phyloP scores from a whole-genome alignment of 805 yeast genomes.

The Kregervanrija delftensis region DNA sequence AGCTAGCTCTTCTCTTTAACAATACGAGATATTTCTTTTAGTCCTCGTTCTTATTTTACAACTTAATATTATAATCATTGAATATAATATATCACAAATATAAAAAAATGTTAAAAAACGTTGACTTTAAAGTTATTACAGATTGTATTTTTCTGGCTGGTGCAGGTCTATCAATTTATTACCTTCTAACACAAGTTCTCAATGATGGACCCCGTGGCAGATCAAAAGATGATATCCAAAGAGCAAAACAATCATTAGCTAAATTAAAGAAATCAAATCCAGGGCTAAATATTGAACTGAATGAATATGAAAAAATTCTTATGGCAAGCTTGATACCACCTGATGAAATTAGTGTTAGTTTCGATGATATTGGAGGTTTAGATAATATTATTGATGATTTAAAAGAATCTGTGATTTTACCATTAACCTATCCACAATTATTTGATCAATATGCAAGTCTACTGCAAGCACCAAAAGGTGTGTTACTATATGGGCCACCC shows the following conservation, averaged over 20 bases:
- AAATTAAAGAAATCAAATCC: conserved; percentile 59
- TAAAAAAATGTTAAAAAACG: conserved; percentile 52
- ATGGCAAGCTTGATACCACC: conserved; percentile 78
- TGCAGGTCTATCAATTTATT: conserved; percentile 50
- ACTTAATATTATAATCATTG: too few species aligned
- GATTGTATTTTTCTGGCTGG: conserved; percentile 62
- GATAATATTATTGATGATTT: conserved; percentile 77
- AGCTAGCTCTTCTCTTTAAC: too few species aligned
- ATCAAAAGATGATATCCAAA: conserved; percentile 54
- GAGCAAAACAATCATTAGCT: conserved; percentile 50
- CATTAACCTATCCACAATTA: conserved; percentile 72
- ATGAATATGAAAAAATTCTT: conserved; percentile 71
- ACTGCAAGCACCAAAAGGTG: conserved; percentile 91
- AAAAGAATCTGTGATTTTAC: conserved; percentile 82
- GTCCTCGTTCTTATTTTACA: too few species aligned
- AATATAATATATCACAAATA: too few species aligned
- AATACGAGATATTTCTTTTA: too few species aligned
- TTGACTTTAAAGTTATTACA: conserved; percentile 66
- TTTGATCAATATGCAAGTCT: conserved; percentile 62
- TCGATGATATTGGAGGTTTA: conserved; percentile 85
- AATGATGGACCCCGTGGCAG: conserved; percentile 30
- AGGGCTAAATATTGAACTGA: conserved; percentile 43
- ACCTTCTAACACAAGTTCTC: conserved; percentile 29
- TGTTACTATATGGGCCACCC: conserved; percentile 88
- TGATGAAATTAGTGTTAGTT: conserved; percentile 68